Evolutionary conservation across 192 early-diverging fungal species (phyloP).

Genomic region (Rhizophagus sp.): DNA sequence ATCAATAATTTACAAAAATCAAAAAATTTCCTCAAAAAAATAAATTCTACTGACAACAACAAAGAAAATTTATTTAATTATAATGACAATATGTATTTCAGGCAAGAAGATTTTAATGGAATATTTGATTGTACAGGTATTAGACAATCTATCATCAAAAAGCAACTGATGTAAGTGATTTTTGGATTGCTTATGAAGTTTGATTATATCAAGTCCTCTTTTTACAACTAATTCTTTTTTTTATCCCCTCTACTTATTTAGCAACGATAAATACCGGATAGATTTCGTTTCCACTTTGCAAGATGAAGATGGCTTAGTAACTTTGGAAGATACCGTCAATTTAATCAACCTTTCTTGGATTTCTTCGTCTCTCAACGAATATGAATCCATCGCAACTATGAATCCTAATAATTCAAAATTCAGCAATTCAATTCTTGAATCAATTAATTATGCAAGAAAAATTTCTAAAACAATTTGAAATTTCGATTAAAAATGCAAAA

Average conservation of each 20-base stretch:
- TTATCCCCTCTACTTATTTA: neutral
- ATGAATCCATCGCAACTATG: neutral
- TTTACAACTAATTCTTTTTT: too few relatives aligned
- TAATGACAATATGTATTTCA: neutral
- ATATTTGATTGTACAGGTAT: neutral
- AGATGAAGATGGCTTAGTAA: neutral
- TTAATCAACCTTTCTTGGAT: neutral
- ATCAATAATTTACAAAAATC: neutral
- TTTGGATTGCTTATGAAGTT: too few relatives aligned
- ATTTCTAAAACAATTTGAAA: too few relatives aligned
- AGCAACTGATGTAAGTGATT: neutral
- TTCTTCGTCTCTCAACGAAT: too few relatives aligned
- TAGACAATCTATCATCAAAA: neutral
- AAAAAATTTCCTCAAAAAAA: neutral
- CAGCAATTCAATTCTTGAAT: neutral
- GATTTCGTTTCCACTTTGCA: neutral
- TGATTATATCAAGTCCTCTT: too few relatives aligned
- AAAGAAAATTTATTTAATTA: neutral
- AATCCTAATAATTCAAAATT: neutral
- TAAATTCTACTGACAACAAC: too few relatives aligned
- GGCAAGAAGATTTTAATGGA: neutral
- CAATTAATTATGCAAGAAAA: too few relatives aligned
- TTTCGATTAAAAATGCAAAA: too few relatives aligned
- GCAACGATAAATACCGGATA: neutral
- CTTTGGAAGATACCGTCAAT: neutral